phyloP scores from a whole-genome alignment of 139 green algal genomes.

The Microglena sp. region DNA sequence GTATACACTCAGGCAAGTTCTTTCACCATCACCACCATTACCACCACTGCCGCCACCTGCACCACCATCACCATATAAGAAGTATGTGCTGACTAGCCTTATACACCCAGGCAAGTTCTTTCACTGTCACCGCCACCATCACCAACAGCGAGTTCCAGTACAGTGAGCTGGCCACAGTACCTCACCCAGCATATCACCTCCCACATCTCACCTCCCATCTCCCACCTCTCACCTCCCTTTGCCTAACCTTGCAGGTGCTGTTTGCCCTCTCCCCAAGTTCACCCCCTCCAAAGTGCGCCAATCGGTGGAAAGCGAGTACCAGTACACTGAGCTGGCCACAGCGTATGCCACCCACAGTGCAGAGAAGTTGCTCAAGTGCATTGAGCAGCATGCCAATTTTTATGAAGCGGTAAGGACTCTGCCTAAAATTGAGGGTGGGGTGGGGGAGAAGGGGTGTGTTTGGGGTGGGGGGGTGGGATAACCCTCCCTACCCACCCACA shows the following conservation, averaged over 20 bases:
- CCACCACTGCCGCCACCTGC: conserved; percentile 64
- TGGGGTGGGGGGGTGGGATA: background rate
- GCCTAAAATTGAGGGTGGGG: background rate
- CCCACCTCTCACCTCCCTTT: background rate
- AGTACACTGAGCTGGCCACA: background rate
- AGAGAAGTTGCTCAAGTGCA: background rate
- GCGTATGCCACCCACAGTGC: background rate
- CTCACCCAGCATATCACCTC: background rate
- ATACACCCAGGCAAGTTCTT: background rate
- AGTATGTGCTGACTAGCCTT: background rate
- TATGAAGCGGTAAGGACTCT: background rate
- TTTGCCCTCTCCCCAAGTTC: conserved; percentile 49
- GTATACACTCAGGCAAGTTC: too few relatives aligned
- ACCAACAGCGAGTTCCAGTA: background rate
- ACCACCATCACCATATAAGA: conserved; percentile 58
- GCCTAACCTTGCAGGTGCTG: conserved; percentile 22
- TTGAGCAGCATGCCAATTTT: background rate
- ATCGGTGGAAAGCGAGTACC: background rate
- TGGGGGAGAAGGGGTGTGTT: background rate
- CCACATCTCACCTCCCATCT: background rate
- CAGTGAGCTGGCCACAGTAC: background rate
- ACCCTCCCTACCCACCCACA: too few relatives aligned
- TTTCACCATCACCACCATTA: conserved; percentile 49
- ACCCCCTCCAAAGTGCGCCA: conserved; percentile 19
- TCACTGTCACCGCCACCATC: background rate